Base-by-base conservation (phyloP, 2,329 filamentous ascomycete species). In the Apiospora marii region DNA sequence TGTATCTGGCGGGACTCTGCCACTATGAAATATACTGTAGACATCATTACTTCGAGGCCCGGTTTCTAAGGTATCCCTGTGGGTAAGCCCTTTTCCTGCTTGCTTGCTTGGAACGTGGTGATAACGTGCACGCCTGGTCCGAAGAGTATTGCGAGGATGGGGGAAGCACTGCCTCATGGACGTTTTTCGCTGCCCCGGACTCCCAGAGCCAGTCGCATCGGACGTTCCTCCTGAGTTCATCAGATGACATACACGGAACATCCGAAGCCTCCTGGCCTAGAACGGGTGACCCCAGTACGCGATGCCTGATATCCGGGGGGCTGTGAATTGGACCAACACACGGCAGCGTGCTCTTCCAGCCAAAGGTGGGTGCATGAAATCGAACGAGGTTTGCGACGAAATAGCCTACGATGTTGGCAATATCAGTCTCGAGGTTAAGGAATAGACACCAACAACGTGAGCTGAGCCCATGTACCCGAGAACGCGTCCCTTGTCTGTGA, bases 211-310 rank as follows among this genome's bases (percentile, higher is more conserved):
- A 64, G 22, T 22, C 22, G 46, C 19, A 49, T 41, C 19, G 58
- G 34, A 64, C 34, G 58, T n/a, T 41, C 34, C 19, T 41, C 8
- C 19, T 41, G 30, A n/a, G 19, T 37, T 10, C 12, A 64, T 64
- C 58, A 64, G 58, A 64, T 64, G 58, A 22, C 58, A 64, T 64
- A 41, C 12, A 41, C 58, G 58, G 58, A 41, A 30, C 34, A 64
- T 64, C 34, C 34, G 34, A 64, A 64, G 58, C 58, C 58, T n/a
- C 19, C 34, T 14, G 58, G 19, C 24, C 12, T 34, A 41, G 4
- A n/a, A 64, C 41, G 58, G 58, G 34, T 41, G 10, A 12, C n/a
- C 41, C 34, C n/a, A 64, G 19, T 19, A 2, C 51, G 19, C 16
- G 16, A 22, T 41, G 27, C 27, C 53, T 19, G 58, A 41, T n/a